These are phyloP conservation scores for Fusarium nurragi DNA, from an alignment of 2,329 filamentous ascomycete species.

Conservation along the genomic window DNA sequence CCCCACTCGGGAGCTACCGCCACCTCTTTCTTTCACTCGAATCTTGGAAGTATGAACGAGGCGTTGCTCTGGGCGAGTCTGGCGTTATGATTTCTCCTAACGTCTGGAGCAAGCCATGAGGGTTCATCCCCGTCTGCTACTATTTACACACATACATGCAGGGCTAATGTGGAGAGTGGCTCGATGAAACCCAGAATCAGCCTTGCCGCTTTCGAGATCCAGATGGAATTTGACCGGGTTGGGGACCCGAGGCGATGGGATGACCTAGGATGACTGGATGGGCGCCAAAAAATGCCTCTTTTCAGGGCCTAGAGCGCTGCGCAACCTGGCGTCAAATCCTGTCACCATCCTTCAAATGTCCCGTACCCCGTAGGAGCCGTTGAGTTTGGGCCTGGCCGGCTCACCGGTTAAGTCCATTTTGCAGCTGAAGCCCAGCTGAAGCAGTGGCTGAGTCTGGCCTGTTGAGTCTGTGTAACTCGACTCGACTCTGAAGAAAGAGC, in stretches of 20 bases:
- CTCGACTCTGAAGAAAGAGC: not conserved
- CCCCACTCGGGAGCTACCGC: slow-evolving; percentile 27
- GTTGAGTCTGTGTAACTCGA: not conserved
- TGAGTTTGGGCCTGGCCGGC: slow-evolving; percentile 4
- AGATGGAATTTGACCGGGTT: not conserved
- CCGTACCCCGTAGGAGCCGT: slow-evolving; percentile 4
- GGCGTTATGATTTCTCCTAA: not conserved
- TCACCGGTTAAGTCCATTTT: not conserved
- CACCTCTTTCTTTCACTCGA: not conserved
- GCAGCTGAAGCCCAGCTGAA: slow-evolving; percentile 15
- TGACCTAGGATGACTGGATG: not conserved
- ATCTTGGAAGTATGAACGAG: not conserved
- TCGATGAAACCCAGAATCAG: slow-evolving; percentile 36
- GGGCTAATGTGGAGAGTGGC: not conserved
- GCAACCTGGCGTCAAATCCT: slow-evolving; percentile 35
- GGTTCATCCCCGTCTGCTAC: too few species aligned
- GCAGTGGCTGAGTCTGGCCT: not conserved
- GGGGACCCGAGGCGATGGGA: not conserved
- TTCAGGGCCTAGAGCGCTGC: slow-evolving; percentile 9
- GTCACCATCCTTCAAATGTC: slow-evolving; percentile 7
- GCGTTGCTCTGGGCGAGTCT: slow-evolving; percentile 13
- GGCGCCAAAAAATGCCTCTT: slow-evolving; percentile 21
- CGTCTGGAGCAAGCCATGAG: not conserved
- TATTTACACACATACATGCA: slow-evolving; percentile 22
- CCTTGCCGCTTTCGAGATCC: slow-evolving; percentile 32